A percentile compares a stretch with the other conserved stretches of the same genome.
Conservation (phyloP, 1,284 basidiomycete genomes). For the Mrakiaceae sp. region DNA sequence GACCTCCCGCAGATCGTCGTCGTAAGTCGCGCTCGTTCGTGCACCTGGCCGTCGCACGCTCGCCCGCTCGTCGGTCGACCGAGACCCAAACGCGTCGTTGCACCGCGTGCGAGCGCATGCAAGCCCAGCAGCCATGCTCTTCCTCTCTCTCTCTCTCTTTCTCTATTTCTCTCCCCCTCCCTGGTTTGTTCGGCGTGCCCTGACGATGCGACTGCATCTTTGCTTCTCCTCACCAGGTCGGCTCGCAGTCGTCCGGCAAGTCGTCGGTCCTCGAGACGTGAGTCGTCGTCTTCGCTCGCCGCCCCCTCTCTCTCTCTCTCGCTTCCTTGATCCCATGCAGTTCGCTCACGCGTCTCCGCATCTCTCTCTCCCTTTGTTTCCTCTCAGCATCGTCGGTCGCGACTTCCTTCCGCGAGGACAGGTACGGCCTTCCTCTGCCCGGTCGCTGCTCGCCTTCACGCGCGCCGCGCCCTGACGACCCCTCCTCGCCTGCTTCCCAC, state of each 20-base stretch:
- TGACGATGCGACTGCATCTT: neutral
- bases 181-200: neutral
- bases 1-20: constrained; percentile 39
- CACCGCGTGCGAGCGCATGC: too few species aligned
- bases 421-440: constrained; percentile 1
- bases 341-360: neutral
- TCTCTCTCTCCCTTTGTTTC: neutral
- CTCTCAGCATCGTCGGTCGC: constrained; percentile 70
- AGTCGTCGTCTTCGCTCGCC: constrained; percentile 9
- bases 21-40: constrained; percentile 6
- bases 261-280: constrained; percentile 44
- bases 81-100: too few species aligned
- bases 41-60: too few species aligned
- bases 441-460: neutral
- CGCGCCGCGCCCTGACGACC: neutral
- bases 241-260: constrained; percentile 44
- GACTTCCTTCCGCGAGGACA: constrained; percentile 88
- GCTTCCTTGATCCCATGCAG: neutral
- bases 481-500: too few species aligned
- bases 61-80: too few species aligned
- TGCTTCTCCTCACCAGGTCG: constrained; percentile 22
- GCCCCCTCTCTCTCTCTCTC: too few species aligned
- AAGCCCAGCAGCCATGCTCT: too few species aligned
- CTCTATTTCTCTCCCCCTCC: too few species aligned
- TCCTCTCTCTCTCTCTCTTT: too few species aligned